These are phyloP conservation scores for Dactylis glomerata DNA, from an alignment of 176 grass and related monocot species.

Conservation along the genomic window DNA sequence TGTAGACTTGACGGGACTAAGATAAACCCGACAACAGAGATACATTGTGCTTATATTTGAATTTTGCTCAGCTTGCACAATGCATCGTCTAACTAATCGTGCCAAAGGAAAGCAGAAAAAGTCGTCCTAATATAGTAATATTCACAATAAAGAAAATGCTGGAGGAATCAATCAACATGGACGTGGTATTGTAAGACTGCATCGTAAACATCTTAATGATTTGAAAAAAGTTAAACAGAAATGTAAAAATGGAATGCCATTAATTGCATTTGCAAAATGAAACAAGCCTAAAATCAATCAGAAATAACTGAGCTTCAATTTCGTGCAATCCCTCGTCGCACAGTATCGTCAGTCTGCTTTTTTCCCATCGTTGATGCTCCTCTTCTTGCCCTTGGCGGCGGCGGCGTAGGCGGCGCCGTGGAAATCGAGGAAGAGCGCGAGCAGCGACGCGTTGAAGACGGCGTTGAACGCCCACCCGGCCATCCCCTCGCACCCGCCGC, in stretches of 20 bases:
- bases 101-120: too few relatives aligned
- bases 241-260: not conserved
- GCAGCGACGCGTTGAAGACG: conserved; percentile 81
- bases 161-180: too few relatives aligned
- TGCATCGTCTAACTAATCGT: too few relatives aligned
- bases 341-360: conserved; percentile 24
- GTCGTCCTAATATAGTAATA: not conserved
- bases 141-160: too few relatives aligned
- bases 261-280: not conserved
- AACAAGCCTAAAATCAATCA: not conserved
- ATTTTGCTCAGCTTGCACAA: too few relatives aligned
- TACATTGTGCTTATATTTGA: too few relatives aligned
- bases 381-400: conserved; percentile 43
- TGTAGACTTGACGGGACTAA: too few relatives aligned
- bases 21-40: too few relatives aligned
- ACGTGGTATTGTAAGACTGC: not conserved
- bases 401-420: conserved; percentile 59
- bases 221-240: not conserved
- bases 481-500: conserved; percentile 74
- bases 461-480: conserved; percentile 83
- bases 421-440: conserved; percentile 83
- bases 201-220: not conserved
- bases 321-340: not conserved
- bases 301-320: not conserved
- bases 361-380: not conserved